Conservation (phyloP, 2,329 filamentous ascomycete species). For the Diaporthe caulivora region DNA sequence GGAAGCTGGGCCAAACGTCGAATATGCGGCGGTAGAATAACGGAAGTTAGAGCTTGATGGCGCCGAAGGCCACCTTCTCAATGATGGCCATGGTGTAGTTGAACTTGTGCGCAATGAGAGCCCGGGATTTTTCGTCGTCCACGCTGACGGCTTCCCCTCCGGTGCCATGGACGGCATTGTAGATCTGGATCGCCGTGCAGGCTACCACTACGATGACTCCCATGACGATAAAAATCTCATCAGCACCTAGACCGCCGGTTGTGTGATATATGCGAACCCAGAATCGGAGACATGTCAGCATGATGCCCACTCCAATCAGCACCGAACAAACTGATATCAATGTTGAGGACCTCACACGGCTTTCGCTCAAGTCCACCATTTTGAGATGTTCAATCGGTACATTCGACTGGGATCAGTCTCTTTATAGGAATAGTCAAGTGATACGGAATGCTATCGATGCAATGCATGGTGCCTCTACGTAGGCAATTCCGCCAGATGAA, state of each 20-base stretch:
- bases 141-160: background rate
- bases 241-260: background rate
- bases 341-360: too few species aligned
- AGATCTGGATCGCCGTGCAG: slow-evolving; percentile 3
- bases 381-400: too few species aligned
- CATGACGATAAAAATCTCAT: background rate
- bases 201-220: background rate
- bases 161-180: background rate
- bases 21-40: background rate
- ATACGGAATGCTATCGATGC: too few species aligned
- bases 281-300: background rate
- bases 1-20: background rate
- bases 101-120: background rate
- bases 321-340: background rate
- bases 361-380: too few species aligned
- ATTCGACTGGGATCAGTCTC: too few species aligned
- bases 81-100: background rate
- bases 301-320: background rate
- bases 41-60: background rate
- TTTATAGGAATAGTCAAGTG: too few species aligned
- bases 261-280: background rate
- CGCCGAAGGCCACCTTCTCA: background rate
- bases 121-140: background rate
- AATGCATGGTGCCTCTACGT: too few species aligned
- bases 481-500: too few species aligned